Evolutionary conservation across 768 basidiomycete species (phyloP).

Genomic region (Collybia sordida): DNA sequence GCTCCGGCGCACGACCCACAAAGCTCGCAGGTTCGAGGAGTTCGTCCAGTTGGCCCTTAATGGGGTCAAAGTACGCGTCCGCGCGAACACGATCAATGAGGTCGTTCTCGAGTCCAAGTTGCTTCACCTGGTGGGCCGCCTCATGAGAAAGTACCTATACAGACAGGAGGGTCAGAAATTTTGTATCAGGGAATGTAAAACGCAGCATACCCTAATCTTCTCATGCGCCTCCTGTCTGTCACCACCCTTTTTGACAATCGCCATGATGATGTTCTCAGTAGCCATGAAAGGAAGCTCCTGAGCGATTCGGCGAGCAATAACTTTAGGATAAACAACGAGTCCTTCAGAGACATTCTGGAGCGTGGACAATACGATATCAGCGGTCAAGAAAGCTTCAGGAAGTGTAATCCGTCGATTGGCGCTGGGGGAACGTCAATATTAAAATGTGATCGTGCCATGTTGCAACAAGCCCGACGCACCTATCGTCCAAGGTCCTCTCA

Average conservation of each 20-base stretch:
- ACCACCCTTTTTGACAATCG: conserved; percentile 90
- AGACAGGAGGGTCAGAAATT: not conserved
- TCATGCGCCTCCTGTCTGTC: conserved; percentile 98
- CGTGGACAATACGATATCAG: conserved; percentile 94
- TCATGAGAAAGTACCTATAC: conserved; percentile 87
- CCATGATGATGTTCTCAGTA: conserved; percentile 99
- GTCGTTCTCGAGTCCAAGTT: conserved; percentile 93
- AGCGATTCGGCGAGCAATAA: conserved; percentile 87
- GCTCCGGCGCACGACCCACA: conserved; percentile 91
- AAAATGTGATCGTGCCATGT: not conserved
- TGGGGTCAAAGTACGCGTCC: conserved; percentile 88
- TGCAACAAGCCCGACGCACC: conserved; percentile 39
- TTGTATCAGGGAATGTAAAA: not conserved
- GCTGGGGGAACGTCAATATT: conserved; percentile 34
- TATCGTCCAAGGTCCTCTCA: conserved; percentile 96
- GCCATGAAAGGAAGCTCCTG: conserved; percentile 99
- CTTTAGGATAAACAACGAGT: conserved; percentile 97
- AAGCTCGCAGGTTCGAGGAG: conserved; percentile 88
- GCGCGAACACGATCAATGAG: conserved; percentile 82
- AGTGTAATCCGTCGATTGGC: conserved; percentile 96
- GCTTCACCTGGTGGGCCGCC: conserved; percentile 91
- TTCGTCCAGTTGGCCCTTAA: conserved; percentile 74
- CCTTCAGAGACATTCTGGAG: conserved; percentile 97
- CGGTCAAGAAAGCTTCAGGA: conserved; percentile 95
- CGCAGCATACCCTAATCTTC: conserved; percentile 71